Conservation (phyloP, 768 basidiomycete genomes). For the Clavulina sp. region DNA sequence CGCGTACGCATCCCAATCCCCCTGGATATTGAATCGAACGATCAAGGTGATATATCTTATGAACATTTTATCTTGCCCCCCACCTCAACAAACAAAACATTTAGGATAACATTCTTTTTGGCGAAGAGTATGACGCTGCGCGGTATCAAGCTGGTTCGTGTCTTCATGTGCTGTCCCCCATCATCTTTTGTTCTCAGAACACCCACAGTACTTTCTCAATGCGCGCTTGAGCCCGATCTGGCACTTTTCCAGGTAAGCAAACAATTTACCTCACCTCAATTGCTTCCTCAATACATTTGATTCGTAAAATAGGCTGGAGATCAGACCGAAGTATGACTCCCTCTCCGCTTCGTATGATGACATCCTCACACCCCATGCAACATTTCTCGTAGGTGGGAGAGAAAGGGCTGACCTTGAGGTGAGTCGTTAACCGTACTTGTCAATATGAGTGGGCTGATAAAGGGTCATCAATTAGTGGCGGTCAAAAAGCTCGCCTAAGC, state of each 20-base stretch:
- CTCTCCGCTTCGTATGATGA: not conserved
- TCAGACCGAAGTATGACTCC: conserved; percentile 28
- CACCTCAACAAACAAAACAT: conserved; percentile 13
- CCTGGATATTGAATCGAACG: conserved; percentile 71
- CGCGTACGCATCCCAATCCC: conserved; percentile 68
- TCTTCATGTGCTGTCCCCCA: not conserved
- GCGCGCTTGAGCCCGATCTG: conserved; percentile 29
- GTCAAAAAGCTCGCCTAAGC: conserved; percentile 28
- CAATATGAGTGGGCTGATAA: no score
- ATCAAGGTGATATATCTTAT: conserved; percentile 27
- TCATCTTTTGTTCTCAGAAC: not conserved
- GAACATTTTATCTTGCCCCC: not conserved
- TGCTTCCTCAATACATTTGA: no score
- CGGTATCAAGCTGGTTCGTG: conserved; percentile 25
- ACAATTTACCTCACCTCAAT: no score
- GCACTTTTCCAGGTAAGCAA: no score
- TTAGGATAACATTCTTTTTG: conserved; percentile 38
- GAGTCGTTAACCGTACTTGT: not conserved
- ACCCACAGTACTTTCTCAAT: conserved; percentile 21
- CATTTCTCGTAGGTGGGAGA: conserved; percentile 33
- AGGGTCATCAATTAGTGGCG: conserved; percentile 21
- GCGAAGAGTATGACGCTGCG: conserved; percentile 24
- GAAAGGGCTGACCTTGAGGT: conserved; percentile 41
- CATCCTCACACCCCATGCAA: not conserved
- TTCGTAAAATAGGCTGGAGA: conserved; percentile 49